A percentile compares a stretch with the other conserved stretches of the same genome.
Conservation (phyloP, 148 eudicot genomes). For the Dysphania ambrosioides region DNA sequence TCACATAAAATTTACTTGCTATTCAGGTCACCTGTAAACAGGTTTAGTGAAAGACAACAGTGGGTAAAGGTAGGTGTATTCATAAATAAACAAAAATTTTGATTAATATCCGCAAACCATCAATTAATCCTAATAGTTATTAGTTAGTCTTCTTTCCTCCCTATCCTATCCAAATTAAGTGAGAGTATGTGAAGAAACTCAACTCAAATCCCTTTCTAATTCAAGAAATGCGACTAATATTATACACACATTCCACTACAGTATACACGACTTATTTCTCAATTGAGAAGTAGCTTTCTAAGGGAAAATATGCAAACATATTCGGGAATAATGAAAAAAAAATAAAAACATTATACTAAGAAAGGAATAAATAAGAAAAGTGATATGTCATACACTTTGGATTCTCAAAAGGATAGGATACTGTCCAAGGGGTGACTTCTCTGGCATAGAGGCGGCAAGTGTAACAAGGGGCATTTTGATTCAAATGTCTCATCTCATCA, state of each 20-base stretch:
- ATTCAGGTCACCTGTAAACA: too few relatives aligned
- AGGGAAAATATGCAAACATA: background rate
- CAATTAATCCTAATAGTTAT: too few relatives aligned
- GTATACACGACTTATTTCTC: background rate
- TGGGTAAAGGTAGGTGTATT: too few relatives aligned
- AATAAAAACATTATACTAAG: background rate
- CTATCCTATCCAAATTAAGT: background rate
- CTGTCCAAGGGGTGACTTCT: slow-evolving; percentile 26
- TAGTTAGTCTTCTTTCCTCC: too few relatives aligned
- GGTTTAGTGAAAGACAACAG: too few relatives aligned
- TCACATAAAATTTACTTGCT: too few relatives aligned
- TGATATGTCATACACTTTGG: background rate
- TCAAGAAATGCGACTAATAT: background rate
- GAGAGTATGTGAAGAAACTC: background rate
- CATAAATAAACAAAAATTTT: too few relatives aligned
- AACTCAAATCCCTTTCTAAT: background rate
- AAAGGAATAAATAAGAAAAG: background rate
- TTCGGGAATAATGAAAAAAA: too few relatives aligned
- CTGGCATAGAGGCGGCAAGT: slow-evolving; percentile 15
- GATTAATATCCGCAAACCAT: too few relatives aligned
- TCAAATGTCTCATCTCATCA: slow-evolving; percentile 20
- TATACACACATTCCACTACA: background rate
- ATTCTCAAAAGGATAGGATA: slow-evolving; percentile 8
- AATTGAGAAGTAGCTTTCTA: background rate
- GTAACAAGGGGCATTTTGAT: slow-evolving; percentile 19